Evolutionary conservation across 306 rosid genomes (phyloP), one percentile per base, ranked within the genome.

Genomic region (Parietaria judaica): DNA sequence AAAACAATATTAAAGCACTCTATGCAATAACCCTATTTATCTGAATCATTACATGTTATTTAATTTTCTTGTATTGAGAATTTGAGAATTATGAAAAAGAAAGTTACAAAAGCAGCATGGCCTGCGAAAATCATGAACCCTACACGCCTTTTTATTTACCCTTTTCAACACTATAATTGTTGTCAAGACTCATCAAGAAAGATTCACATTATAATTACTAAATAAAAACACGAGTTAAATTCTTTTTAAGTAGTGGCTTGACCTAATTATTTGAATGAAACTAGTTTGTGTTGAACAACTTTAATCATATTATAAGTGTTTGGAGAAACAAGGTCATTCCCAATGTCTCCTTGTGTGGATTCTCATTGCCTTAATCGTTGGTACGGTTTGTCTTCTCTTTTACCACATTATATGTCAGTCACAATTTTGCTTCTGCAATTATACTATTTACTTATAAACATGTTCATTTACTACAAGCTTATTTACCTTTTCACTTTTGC

Each of bases 71-170:
- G 9, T 49, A 10, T 49, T 49, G 9, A 11, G 4, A 11, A 11
- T 49, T 49, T 49, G 9, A 11, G 4, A 11, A 11, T 49, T 41
- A 41, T 41, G 9, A 41, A 41, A 7, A 7, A 49, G 12, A 9
- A 17, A 61, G 31, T 5, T 16, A 60, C 70, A 67, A 60, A 64
- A 74, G 67, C 83, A 77, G 67, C 64, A 73, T 80, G 78, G 70
- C 66, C 75, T 41, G 61, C 67, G 52, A 70, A 48, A 69, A 82
- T 80, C 81, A 86, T 83, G 76, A 77, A 74, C 70, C 75, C 79
- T 73, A 70, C 56, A 51, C 68, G 68, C 67, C 76, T 64, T 79
- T 71, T 70, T 51, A 14, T 6, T 69, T 71, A 17, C 77, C 70
- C 81, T 76, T 78, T 73, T 80, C 80, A 82, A 73, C 70, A 7